Evolutionary conservation across 257 asterid genomes (phyloP), one percentile per base, ranked within the genome.

Genomic region (Solanum verrucosum): DNA sequence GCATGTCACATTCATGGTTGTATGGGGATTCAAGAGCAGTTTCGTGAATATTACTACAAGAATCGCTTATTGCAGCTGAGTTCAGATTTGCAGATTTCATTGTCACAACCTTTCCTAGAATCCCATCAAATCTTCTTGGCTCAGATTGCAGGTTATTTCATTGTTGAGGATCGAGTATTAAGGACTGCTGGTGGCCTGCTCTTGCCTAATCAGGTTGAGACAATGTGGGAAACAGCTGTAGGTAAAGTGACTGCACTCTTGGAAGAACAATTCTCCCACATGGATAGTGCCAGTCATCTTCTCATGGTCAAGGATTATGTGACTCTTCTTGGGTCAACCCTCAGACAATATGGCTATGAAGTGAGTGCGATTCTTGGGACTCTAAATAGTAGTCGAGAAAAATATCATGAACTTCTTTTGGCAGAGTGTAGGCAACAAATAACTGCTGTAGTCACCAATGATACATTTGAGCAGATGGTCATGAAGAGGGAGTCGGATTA

Each of bases 171-270:
- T 88, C 95, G 96, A 87, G 98, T 96, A 77, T 88, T 95, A 88
- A 93, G 99, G 93, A 96, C 98, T 81, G 95, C 96, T 31, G 96
- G 98, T 18, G 98, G 98, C 60, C 87, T 96, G 70, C 93, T 96
- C 31, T 89, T 90, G 9, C 90, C 98, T 6, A 93, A 93, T 56
- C 98, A 95, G 92, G 96, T 96, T 11, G 99, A 96, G 88, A 93
- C 93, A 83, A 93, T 96, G 98, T 96, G 98, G 99, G 99, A 96
- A 90, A 94, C 95, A 7, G 99, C 98, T 35, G 95, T 93, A 37
- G 89, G 91, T 20, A 94, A 92, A 92, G 95, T 95, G 78, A 92
- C 95, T 9, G 84, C 94, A 12, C 82, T 96, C 38, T 88, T 96
- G 92, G 99, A 94, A 89, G 93, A 92, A 75, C 97, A 94, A 72